Conservation (phyloP, 2,329 filamentous ascomycete species). For the Catunica adiposa region DNA sequence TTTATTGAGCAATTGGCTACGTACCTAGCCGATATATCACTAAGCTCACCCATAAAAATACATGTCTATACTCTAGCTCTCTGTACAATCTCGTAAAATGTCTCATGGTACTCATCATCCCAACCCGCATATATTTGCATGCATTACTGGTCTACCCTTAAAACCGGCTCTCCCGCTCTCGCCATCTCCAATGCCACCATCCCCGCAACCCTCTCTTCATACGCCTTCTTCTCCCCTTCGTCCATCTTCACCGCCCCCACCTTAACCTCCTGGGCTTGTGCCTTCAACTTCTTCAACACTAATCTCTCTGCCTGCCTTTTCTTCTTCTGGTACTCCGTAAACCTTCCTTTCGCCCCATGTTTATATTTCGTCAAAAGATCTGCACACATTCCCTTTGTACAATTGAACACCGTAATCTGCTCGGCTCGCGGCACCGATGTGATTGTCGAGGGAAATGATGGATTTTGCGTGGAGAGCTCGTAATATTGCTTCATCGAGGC, state of each 20-base stretch:
- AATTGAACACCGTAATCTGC: conserved; percentile 33
- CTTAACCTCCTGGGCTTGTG: neutral
- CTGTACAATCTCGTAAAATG: too few species aligned
- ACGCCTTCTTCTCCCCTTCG: neutral
- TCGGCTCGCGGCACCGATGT: conserved; percentile 19
- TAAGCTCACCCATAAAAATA: too few species aligned
- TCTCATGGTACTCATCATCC: too few species aligned
- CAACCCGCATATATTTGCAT: too few species aligned
- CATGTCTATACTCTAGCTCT: too few species aligned
- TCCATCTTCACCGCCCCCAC: neutral
- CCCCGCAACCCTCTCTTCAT: neutral
- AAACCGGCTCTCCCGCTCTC: too few species aligned
- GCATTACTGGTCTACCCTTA: too few species aligned
- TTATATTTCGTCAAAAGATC: conserved; percentile 91
- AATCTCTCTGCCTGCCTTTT: conserved; percentile 30
- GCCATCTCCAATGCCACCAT: neutral
- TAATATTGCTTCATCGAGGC: conserved; percentile 27
- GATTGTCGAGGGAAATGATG: neutral
- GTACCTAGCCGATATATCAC: too few species aligned
- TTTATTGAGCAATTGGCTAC: too few species aligned
- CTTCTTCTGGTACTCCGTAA: conserved; percentile 33
- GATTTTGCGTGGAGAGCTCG: too few species aligned
- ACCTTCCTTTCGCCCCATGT: conserved; percentile 58
- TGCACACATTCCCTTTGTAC: conserved; percentile 65
- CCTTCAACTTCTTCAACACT: neutral